phyloP scores from a whole-genome alignment of 805 yeast species.

The Candida khao-thaluensis region DNA sequence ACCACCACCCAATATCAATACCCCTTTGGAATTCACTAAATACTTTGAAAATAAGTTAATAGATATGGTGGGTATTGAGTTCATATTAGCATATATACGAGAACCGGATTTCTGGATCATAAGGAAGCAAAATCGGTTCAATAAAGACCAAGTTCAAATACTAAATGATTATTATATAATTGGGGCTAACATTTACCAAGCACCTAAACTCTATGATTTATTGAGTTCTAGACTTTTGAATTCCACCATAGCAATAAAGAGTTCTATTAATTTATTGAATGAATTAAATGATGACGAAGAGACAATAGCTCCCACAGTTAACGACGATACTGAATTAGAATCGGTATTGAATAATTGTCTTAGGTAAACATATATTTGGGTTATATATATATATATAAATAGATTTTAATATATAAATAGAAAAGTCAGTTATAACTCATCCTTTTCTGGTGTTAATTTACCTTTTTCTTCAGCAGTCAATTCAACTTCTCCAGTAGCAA shows the following conservation, averaged over 20 bases:
- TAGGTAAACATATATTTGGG: not conserved
- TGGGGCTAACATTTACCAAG: slow-evolving; percentile 90
- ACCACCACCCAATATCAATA: slow-evolving; percentile 34
- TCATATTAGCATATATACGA: slow-evolving; percentile 65
- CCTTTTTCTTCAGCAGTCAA: slow-evolving; percentile 24
- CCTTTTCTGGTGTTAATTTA: slow-evolving; percentile 9
- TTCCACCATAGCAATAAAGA: slow-evolving; percentile 35
- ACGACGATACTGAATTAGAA: slow-evolving; percentile 32
- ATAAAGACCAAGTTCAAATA: slow-evolving; percentile 41
- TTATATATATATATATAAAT: not conserved
- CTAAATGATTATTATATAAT: slow-evolving; percentile 82
- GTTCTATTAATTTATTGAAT: slow-evolving; percentile 32
- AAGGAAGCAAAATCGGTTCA: slow-evolving; percentile 69
- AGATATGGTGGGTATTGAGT: slow-evolving; percentile 85
- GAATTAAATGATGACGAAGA: slow-evolving; percentile 24
- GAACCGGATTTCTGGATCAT: slow-evolving; percentile 95
- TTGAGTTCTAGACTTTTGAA: slow-evolving; percentile 63
- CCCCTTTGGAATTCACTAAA: slow-evolving; percentile 26
- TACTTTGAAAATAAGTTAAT: slow-evolving; percentile 55
- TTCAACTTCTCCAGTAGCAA: slow-evolving; percentile 67
- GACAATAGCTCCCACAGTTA: slow-evolving; percentile 6
- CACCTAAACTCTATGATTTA: slow-evolving; percentile 74
- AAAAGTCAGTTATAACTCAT: slow-evolving; percentile 16
- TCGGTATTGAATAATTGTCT: slow-evolving; percentile 25
- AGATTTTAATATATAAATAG: too few species aligned